Percentiles rank a stretch among this genome's conserved stretches.
These are phyloP conservation scores for Hymenoscyphus occultus DNA, from an alignment of 2,329 filamentous ascomycete genomes.

Conservation along the genomic window DNA sequence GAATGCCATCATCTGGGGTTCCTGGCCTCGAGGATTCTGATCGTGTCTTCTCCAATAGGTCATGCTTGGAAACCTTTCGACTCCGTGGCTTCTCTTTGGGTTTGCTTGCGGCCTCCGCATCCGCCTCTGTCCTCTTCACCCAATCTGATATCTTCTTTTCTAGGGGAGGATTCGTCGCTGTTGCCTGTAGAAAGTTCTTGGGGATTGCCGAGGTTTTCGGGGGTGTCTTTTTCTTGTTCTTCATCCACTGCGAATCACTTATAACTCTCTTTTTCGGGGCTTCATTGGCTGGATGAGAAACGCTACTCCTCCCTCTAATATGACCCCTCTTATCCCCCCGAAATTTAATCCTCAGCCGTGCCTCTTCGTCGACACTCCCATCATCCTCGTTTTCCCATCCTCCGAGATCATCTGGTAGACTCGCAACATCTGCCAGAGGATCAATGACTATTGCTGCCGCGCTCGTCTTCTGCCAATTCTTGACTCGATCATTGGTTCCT, in stretches of 20 bases:
- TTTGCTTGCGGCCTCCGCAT: slow-evolving; percentile 11
- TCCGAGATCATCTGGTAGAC: slow-evolving; percentile 60
- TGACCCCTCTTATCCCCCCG: slow-evolving; percentile 11
- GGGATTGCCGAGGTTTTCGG: slow-evolving; percentile 47
- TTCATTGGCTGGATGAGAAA: slow-evolving; percentile 23
- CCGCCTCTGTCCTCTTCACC: slow-evolving; percentile 41
- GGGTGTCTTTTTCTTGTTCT: slow-evolving; percentile 50
- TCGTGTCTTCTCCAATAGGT: slow-evolving; percentile 10
- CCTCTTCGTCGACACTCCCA: slow-evolving; percentile 59
- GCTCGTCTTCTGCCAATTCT: slow-evolving; percentile 79
- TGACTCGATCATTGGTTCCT: slow-evolving; percentile 74
- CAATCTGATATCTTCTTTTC: slow-evolving; percentile 61
- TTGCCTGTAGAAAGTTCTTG: slow-evolving; percentile 54
- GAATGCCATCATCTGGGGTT: slow-evolving; percentile 41
- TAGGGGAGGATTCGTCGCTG: slow-evolving; percentile 53
- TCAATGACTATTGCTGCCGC: slow-evolving; percentile 59
- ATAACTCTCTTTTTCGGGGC: slow-evolving; percentile 87
- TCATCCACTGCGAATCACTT: slow-evolving; percentile 86
- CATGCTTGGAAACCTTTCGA: slow-evolving; percentile 11
- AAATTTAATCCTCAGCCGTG: slow-evolving; percentile 49
- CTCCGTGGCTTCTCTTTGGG: slow-evolving; percentile 15
- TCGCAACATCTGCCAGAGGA: slow-evolving; percentile 51
- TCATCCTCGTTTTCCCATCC: slow-evolving; percentile 52
- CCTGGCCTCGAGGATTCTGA: slow-evolving; percentile 22
- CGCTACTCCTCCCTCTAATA: slow-evolving; percentile 33